These are phyloP conservation scores for Lasiodiplodia gonubiensis DNA, from an alignment of 2,329 filamentous ascomycete genomes.

Conservation along the genomic window DNA sequence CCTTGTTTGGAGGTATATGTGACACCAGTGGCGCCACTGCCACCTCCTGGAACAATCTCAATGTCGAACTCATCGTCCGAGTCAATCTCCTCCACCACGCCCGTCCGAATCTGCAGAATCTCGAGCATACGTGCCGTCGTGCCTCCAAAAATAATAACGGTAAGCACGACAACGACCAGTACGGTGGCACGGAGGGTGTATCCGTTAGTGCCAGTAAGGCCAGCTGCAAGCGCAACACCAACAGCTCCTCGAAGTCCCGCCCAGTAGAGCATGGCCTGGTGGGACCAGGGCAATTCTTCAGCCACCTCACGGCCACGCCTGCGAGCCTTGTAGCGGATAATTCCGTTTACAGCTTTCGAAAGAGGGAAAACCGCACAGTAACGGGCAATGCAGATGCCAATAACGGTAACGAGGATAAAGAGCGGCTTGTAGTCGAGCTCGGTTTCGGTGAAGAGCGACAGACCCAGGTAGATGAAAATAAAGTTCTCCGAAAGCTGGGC, in stretches of 20 bases:
- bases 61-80: conserved; percentile 99
- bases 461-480: conserved; percentile 97
- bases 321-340: conserved; percentile 83
- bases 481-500: conserved; percentile 98
- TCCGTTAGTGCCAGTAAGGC: conserved; percentile 80
- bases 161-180: conserved; percentile 95
- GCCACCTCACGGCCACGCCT: conserved; percentile 75
- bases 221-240: conserved; percentile 89
- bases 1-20: conserved; percentile 83
- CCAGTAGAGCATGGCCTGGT: conserved; percentile 99
- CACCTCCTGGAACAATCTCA: conserved; percentile 68
- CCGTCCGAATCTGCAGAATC: conserved; percentile 93
- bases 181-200: conserved; percentile 89
- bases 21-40: conserved; percentile 49
- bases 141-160: conserved; percentile 97
- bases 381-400: conserved; percentile 88
- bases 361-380: conserved; percentile 96
- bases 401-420: conserved; percentile 89
- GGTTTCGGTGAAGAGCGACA: conserved; percentile 91
- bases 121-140: conserved; percentile 98
- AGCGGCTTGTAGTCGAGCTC: conserved; percentile 89
- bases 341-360: conserved; percentile 87
- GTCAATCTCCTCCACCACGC: conserved; percentile 95
- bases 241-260: conserved; percentile 94
- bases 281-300: conserved; percentile 91